These are phyloP conservation scores for Botrytis hyacinthi DNA, from an alignment of 2,329 filamentous ascomycete species.

Conservation along the genomic window DNA sequence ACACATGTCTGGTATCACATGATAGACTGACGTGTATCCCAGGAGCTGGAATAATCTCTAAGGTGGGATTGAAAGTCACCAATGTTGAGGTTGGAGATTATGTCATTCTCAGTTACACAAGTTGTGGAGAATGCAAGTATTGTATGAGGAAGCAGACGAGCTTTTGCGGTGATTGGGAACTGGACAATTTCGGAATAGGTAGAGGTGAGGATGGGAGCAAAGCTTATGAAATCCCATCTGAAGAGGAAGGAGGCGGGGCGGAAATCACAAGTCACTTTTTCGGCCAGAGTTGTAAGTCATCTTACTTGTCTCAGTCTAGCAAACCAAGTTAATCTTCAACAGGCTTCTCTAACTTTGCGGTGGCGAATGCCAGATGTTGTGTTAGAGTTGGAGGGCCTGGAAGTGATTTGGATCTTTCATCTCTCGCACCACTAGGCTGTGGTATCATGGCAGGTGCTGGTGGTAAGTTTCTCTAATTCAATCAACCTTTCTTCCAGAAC, in stretches of 20 bases:
- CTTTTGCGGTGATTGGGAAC: constrained; percentile 35
- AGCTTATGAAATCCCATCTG: constrained; percentile 18
- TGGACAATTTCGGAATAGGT: constrained; percentile 33
- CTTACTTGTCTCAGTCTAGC: not conserved
- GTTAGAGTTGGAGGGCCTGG: constrained; percentile 30
- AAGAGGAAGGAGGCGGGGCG: constrained; percentile 17
- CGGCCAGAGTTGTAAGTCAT: constrained; percentile 33
- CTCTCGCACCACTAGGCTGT: constrained; percentile 45
- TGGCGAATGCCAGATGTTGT: constrained; percentile 32
- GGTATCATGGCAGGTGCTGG: constrained; percentile 47
- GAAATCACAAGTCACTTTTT: constrained; percentile 38
- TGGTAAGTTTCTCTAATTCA: constrained; percentile 19
- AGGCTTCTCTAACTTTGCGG: constrained; percentile 34
- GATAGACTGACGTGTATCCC: not conserved
- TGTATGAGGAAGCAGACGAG: constrained; percentile 36
- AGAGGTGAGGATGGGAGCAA: constrained; percentile 27
- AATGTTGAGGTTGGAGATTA: constrained; percentile 27
- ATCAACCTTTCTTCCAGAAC: too few species aligned
- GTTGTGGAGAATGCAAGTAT: constrained; percentile 38
- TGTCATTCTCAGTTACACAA: constrained; percentile 41
- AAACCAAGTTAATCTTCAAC: not conserved
- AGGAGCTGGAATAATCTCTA: constrained; percentile 29
- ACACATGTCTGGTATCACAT: not conserved
- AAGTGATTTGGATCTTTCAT: constrained; percentile 32
- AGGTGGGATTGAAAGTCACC: constrained; percentile 25